A percentile compares a stretch with the other conserved stretches of the same genome.
phyloP scores from a whole-genome alignment of 116 monocot species.

The Iris pallida region DNA sequence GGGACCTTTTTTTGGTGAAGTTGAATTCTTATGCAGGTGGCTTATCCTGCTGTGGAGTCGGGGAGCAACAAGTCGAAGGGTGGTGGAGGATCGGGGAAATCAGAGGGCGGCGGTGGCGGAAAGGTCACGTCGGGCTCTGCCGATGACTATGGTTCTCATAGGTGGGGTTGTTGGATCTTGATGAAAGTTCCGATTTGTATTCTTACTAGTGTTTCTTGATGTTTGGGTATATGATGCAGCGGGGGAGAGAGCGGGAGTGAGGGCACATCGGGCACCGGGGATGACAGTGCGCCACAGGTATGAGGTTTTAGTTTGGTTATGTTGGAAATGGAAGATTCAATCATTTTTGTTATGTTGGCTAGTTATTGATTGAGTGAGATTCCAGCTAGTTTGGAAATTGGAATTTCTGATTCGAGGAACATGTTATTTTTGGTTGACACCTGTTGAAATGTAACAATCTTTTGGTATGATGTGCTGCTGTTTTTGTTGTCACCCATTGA shows the following conservation, averaged over 20 bases:
- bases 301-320: neutral
- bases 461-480: too few species aligned
- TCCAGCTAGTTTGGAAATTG: too few species aligned
- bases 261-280: slow-evolving; percentile 24
- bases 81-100: neutral
- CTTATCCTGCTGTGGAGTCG: slow-evolving; percentile 14
- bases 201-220: neutral
- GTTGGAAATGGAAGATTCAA: neutral
- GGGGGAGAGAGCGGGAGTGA: slow-evolving; percentile 19
- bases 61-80: slow-evolving; percentile 19
- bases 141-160: slow-evolving; percentile 24
- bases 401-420: too few species aligned
- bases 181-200: neutral
- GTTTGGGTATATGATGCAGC: slow-evolving; percentile 6
- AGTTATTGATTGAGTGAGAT: neutral
- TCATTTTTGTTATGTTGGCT: neutral
- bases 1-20: neutral
- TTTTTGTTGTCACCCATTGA: too few species aligned
- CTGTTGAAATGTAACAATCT: too few species aligned
- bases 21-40: slow-evolving; percentile 17
- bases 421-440: too few species aligned
- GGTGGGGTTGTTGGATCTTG: slow-evolving; percentile 5
- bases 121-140: slow-evolving; percentile 18
- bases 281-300: slow-evolving; percentile 17
- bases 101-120: slow-evolving; percentile 21